Conservation (phyloP, 805 yeast genomes). For the Wickerhamomyces tratensis region DNA sequence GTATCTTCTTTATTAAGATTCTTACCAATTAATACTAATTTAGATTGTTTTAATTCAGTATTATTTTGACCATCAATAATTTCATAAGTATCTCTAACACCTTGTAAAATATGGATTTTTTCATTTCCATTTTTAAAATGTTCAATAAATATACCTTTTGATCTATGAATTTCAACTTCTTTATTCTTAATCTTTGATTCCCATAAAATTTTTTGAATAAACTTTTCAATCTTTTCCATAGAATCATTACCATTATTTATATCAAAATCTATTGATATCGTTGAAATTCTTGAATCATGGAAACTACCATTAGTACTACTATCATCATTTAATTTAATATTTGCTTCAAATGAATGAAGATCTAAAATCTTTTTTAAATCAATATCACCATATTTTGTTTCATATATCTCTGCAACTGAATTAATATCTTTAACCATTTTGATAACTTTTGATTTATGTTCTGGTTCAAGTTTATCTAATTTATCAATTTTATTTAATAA, state of each 20-base stretch:
- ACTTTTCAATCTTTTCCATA: constrained; percentile 41
- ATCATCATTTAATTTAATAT: constrained; percentile 20
- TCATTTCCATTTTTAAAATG: constrained; percentile 14
- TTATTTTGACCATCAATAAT: constrained; percentile 35
- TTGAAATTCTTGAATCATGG: constrained; percentile 46
- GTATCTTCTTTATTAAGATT: constrained; percentile 32
- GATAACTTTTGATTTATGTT: constrained; percentile 22
- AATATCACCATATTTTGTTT: constrained; percentile 69
- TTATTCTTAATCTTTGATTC: constrained; percentile 37
- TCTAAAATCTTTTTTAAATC: constrained; percentile 60
- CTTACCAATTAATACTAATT: constrained; percentile 72
- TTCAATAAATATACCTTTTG: constrained; percentile 63
- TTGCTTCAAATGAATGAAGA: constrained; percentile 64
- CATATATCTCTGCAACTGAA: constrained; percentile 52
- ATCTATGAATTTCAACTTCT: constrained; percentile 62
- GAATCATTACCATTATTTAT: constrained; percentile 6
- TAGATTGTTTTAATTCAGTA: constrained; percentile 34
- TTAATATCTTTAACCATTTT: constrained; percentile 47
- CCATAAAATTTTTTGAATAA: constrained; percentile 74
- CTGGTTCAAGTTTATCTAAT: constrained; percentile 16
- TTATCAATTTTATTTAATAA: constrained; percentile 73
- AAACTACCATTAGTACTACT: constrained; percentile 17
- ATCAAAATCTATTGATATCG: constrained; percentile 39
- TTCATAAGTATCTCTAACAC: constrained; percentile 90
- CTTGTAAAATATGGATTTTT: constrained; percentile 64